Conservation (phyloP, 176 grass and related monocot species). For the Triticum monococcum region DNA sequence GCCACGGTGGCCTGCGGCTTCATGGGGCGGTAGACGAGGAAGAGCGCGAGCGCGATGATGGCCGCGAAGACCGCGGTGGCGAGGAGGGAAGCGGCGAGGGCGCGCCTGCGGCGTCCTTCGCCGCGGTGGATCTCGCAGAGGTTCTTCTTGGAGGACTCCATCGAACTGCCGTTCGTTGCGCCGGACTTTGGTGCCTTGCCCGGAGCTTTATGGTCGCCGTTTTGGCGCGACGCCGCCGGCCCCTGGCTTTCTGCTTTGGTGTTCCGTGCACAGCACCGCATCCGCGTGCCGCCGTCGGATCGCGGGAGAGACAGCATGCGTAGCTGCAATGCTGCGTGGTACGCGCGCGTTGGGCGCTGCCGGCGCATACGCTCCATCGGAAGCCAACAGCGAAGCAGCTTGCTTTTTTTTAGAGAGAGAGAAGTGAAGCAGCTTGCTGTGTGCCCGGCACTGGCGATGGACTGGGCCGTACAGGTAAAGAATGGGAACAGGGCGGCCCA, state of each 20-base stretch:
- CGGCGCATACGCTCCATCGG: no score
- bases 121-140: constrained; percentile 26
- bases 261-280: constrained; percentile 15
- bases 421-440: no score
- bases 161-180: background rate
- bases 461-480: no score
- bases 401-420: no score
- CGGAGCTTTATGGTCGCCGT: background rate
- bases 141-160: constrained; percentile 28
- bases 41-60: constrained; percentile 35
- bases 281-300: background rate
- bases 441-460: no score
- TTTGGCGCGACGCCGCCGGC: background rate
- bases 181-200: background rate
- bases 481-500: no score
- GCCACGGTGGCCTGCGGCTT: constrained; percentile 57
- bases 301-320: background rate
- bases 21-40: constrained; percentile 56
- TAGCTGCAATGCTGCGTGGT: no score
- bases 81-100: constrained; percentile 18
- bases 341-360: no score
- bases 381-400: no score
- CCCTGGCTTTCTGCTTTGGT: background rate
- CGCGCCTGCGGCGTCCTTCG: background rate
- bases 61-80: background rate